Evolutionary conservation across 148 eudicot species (phyloP).

Genomic region (Polygonum aviculare): DNA sequence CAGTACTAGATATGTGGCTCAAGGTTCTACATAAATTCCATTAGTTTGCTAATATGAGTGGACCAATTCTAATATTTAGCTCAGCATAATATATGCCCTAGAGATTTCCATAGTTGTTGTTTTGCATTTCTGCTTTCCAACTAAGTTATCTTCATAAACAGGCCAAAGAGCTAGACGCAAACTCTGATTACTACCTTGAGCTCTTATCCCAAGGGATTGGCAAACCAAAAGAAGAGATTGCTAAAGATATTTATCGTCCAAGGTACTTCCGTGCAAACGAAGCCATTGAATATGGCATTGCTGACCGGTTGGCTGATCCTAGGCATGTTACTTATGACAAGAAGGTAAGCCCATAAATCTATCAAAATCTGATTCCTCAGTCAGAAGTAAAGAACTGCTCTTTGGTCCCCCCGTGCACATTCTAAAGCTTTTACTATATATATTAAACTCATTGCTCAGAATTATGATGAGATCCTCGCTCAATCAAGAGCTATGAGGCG

Average conservation of each 20-base stretch:
- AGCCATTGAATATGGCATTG: constrained; percentile 84
- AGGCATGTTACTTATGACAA: constrained; percentile 48
- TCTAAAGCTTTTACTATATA: neutral
- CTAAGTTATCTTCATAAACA: constrained; percentile 14
- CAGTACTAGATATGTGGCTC: constrained; percentile 76
- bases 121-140: neutral
- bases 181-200: constrained; percentile 56
- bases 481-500: constrained; percentile 54
- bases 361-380: neutral
- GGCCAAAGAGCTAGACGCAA: constrained; percentile 77
- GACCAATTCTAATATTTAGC: neutral
- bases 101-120: neutral
- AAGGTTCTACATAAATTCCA: constrained; percentile 30
- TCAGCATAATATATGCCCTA: neutral
- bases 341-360: constrained; percentile 30
- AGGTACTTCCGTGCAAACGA: constrained; percentile 56
- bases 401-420: neutral
- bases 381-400: neutral
- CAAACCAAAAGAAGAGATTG: constrained; percentile 69
- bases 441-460: constrained; percentile 22
- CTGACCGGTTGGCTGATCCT: constrained; percentile 59
- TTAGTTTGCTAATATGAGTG: neutral
- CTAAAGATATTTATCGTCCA: constrained; percentile 53
- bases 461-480: constrained; percentile 56
- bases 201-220: constrained; percentile 78